Evolutionary conservation across 192 early-diverging fungal species (phyloP).

Genomic region (Polychytrium aggregatum): DNA sequence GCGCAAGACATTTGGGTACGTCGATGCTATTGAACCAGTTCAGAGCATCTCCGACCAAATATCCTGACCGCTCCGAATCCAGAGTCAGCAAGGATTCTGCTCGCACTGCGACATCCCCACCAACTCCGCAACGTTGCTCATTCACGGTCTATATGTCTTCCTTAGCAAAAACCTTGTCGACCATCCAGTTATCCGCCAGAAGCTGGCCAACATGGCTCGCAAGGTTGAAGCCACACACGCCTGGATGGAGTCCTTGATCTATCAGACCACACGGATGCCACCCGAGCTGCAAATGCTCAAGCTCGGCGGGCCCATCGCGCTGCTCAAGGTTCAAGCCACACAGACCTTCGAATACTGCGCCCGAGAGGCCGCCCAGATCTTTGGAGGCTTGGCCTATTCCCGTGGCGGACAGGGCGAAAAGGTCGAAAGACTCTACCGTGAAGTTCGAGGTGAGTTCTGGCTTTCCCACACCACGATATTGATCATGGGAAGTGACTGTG

Average conservation of each 20-base stretch:
- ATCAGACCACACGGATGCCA: conserved; percentile 58
- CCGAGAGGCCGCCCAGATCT: conserved; percentile 83
- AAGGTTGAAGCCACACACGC: conserved; percentile 77
- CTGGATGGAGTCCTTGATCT: conserved; percentile 70
- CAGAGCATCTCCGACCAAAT: too few species aligned
- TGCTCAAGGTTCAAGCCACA: conserved; percentile 74
- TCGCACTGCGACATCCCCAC: too few species aligned
- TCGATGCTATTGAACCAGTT: too few species aligned
- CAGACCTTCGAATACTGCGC: conserved; percentile 83
- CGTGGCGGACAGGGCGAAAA: conserved; percentile 56
- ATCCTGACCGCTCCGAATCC: too few species aligned
- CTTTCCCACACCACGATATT: background rate
- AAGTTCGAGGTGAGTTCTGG: conserved; percentile 45
- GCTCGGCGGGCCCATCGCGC: conserved; percentile 75
- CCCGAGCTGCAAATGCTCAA: conserved; percentile 55
- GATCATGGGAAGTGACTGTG: background rate
- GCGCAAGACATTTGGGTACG: conserved; percentile 81
- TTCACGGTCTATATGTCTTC: too few species aligned
- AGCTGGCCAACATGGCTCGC: conserved; percentile 69
- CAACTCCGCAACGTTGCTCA: too few species aligned
- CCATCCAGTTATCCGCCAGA: conserved; percentile 50
- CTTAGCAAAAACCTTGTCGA: conserved; percentile 73
- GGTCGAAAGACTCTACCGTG: conserved; percentile 75
- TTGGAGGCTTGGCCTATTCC: conserved; percentile 74
- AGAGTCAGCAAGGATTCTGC: too few species aligned